Conservation (phyloP, 208 protist genomes). For the Wallacemonas collosoma region DNA sequence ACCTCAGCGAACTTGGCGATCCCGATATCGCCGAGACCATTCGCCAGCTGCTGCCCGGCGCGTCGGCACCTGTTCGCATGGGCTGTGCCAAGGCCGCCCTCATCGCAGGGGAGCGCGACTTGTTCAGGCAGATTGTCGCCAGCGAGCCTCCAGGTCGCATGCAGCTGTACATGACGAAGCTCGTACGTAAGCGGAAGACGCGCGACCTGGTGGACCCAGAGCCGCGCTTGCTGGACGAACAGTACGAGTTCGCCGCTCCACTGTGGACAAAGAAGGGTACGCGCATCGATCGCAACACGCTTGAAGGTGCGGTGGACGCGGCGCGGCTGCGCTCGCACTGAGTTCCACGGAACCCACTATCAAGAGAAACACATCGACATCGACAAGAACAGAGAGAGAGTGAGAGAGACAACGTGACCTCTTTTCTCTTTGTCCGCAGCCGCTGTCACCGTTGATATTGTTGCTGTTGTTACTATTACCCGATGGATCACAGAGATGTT, state of each 20-base stretch:
- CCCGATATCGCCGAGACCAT: constrained; percentile 68
- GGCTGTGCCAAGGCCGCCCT: constrained; percentile 92
- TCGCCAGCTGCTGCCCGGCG: constrained; percentile 43
- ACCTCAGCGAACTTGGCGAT: constrained; percentile 81
- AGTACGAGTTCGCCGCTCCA: constrained; percentile 89
- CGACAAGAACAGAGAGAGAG: neutral
- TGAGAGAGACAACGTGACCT: neutral
- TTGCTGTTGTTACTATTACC: constrained; percentile 12
- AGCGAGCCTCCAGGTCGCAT: constrained; percentile 86
- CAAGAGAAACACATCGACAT: no score
- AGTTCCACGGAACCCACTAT: neutral
- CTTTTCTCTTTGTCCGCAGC: no score
- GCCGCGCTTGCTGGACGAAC: constrained; percentile 82
- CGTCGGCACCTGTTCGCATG: constrained; percentile 82
- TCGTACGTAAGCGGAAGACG: constrained; percentile 87
- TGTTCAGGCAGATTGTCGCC: constrained; percentile 84
- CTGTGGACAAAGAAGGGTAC: constrained; percentile 89
- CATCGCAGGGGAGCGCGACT: constrained; percentile 78
- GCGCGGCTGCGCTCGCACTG: constrained; percentile 31
- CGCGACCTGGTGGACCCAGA: constrained; percentile 83
- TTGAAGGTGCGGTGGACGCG: constrained; percentile 77
- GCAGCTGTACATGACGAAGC: constrained; percentile 89
- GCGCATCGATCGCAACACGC: constrained; percentile 87
- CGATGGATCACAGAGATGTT: neutral
- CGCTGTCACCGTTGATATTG: neutral